These are phyloP conservation scores for Geotrichum fermentans DNA, from an alignment of 1,139 yeast genomes.

Conservation along the genomic window DNA sequence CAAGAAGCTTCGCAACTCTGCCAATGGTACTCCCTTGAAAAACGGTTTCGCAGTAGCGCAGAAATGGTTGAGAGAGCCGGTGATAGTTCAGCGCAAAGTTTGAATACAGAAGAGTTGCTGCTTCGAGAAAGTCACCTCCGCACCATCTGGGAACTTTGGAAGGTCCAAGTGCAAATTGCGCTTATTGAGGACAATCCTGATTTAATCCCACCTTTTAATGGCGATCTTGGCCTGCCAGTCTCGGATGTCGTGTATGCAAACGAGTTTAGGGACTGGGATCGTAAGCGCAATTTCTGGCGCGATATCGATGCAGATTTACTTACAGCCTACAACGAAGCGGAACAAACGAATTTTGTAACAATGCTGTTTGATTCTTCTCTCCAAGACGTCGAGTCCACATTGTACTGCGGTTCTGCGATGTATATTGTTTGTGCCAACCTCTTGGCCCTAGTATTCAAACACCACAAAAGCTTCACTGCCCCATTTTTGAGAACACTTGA, in stretches of 20 bases:
- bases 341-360: not conserved
- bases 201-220: conserved; percentile 21
- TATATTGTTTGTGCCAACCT: conserved; percentile 9
- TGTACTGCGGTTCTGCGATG: conserved; percentile 7
- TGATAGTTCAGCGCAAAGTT: not conserved
- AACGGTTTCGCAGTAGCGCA: conserved; percentile 18
- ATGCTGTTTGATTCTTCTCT: not conserved
- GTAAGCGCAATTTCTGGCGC: conserved; percentile 21
- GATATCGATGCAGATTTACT: conserved; percentile 24
- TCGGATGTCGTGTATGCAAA: conserved; percentile 21
- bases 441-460: conserved; percentile 5
- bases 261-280: conserved; percentile 23
- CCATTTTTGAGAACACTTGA: not conserved
- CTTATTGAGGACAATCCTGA: conserved; percentile 6
- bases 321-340: not conserved
- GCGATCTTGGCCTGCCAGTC: conserved; percentile 24
- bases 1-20: conserved; percentile 11
- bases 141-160: conserved; percentile 26
- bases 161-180: conserved; percentile 19
- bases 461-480: not conserved
- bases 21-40: conserved; percentile 17
- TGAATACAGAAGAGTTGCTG: conserved; percentile 20
- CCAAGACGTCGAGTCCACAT: not conserved
- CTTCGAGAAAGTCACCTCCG: conserved; percentile 21
- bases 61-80: conserved; percentile 17